phyloP scores from a whole-genome alignment of 768 basidiomycete species.

The Leccinum uliginosum region DNA sequence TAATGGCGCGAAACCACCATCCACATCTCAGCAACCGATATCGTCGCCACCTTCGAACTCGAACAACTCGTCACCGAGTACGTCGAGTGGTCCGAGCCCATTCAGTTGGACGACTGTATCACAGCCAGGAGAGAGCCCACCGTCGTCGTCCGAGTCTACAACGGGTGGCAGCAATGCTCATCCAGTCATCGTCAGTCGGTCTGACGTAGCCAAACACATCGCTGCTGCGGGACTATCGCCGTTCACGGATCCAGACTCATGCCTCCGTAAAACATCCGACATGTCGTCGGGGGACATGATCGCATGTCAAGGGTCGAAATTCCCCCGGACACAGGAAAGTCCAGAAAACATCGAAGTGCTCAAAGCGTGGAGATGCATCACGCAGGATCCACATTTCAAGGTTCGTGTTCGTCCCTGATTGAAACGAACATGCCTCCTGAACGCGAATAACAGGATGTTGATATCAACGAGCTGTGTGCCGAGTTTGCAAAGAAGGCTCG shows the following conservation, averaged over 20 bases:
- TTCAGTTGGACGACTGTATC: slow-evolving; percentile 25
- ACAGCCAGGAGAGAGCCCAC: slow-evolving; percentile 28
- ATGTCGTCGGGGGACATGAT: slow-evolving; percentile 47
- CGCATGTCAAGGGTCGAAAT: slow-evolving; percentile 61
- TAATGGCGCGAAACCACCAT: slow-evolving; percentile 18
- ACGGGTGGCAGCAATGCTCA: slow-evolving; percentile 28
- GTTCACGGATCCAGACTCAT: slow-evolving; percentile 36
- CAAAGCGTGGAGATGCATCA: slow-evolving; percentile 75
- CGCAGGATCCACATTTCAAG: slow-evolving; percentile 71
- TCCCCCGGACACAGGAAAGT: slow-evolving; percentile 65
- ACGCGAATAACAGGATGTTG: slow-evolving; percentile 58
- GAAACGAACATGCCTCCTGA: background rate
- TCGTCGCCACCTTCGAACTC: slow-evolving; percentile 17
- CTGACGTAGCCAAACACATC: slow-evolving; percentile 49
- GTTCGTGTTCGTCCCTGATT: slow-evolving; percentile 35
- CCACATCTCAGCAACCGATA: slow-evolving; percentile 13
- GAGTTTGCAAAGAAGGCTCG: slow-evolving; percentile 80
- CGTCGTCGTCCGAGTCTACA: slow-evolving; percentile 36
- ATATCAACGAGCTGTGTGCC: slow-evolving; percentile 72
- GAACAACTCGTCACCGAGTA: slow-evolving; percentile 24
- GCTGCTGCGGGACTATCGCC: slow-evolving; percentile 53
- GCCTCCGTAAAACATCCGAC: slow-evolving; percentile 42
- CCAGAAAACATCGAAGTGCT: slow-evolving; percentile 75
- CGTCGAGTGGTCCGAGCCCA: slow-evolving; percentile 22
- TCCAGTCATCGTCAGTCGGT: slow-evolving; percentile 35